Base-by-base conservation (phyloP, 163 green algal species). In the Scenedesmus sp. region DNA sequence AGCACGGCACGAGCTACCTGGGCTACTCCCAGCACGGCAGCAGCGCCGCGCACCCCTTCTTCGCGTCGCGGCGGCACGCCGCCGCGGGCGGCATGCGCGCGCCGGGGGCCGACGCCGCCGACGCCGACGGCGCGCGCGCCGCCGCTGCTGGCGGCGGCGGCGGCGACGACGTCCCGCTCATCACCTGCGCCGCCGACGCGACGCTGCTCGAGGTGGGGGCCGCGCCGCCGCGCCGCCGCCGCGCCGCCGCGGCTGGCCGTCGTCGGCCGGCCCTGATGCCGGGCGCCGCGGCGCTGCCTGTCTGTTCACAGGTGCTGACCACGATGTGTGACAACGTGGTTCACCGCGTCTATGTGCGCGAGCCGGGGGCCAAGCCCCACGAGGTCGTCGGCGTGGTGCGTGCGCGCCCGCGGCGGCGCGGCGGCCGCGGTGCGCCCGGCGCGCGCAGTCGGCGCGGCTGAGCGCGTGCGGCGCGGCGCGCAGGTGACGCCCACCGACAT, bases 1-100 rank as follows among this genome's bases (percentile, higher is more conserved):
- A 87, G 56, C 93, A 96, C 75, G 60, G 78, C 75, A 95, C 93
- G 5, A 79, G 80, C 28, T 95, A 95, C 77, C 69, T 93, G 54
- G 91, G 91, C 28, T 92, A 90, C 82, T 83, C 75, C 17, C 79
- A 87, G 36, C 58, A 72, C 17, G 75, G 39, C 54, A 82, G 51
- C 63, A 24, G 51, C 9, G 65, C 66, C 0, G 22, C n/a, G 14
- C 84, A 89, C 70, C 77, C 81, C 39, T 85, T 86, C 66, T 89
- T 86, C 34, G 84, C 77, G 9, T 76, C 80, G 15, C 36, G 74
- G 17, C 60, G 26, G 18, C 53, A 33, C 28, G n/a, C 28, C 26
- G 47, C 24, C 15, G 34, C 28, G 45, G 60, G 24, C 15, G 17
- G 2, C 17, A 42, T 67, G 54, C 29, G 70, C 20, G 1, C 54